These are phyloP conservation scores for Periconia macrospinosa DNA, from an alignment of 2,329 filamentous ascomycete genomes.

Conservation along the genomic window DNA sequence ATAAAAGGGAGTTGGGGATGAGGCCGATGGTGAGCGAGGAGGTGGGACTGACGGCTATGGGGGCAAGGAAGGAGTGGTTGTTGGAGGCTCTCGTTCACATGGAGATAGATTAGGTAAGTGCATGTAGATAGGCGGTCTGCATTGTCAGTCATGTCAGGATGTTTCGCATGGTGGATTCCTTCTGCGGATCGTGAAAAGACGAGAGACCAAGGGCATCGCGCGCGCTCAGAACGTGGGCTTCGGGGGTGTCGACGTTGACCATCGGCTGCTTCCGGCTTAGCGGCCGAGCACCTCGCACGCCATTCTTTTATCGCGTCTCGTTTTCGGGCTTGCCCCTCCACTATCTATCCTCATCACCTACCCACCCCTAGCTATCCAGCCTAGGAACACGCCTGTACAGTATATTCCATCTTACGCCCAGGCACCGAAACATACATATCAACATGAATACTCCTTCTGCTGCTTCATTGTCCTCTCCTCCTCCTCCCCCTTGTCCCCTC, in stretches of 20 bases:
- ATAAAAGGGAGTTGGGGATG: conserved; percentile 33
- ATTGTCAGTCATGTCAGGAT: background rate
- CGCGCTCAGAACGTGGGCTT: conserved; percentile 18
- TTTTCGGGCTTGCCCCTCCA: conserved; percentile 4
- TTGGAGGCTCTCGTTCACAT: background rate
- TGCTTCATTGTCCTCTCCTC: conserved; percentile 13
- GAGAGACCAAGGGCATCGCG: conserved; percentile 5
- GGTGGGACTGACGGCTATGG: conserved; percentile 22
- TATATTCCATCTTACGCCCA: too few relatives aligned
- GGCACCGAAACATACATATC: background rate
- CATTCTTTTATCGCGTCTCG: conserved; percentile 16
- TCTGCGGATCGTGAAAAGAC: background rate
- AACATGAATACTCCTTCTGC: conserved; percentile 6
- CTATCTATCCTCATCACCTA: too few relatives aligned
- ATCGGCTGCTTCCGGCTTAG: conserved; percentile 20
- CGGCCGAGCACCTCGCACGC: conserved; percentile 7
- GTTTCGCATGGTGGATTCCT: background rate
- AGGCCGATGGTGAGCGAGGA: conserved; percentile 20
- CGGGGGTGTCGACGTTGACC: conserved; percentile 18
- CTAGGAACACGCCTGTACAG: too few relatives aligned
- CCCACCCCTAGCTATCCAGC: too few relatives aligned
- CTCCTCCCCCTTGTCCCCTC: background rate
- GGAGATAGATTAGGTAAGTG: too few relatives aligned
- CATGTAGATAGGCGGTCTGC: too few relatives aligned
- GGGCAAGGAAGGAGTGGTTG: conserved; percentile 23